Conservation (phyloP, 1,284 basidiomycete species). For the Trichosporon sp. region DNA sequence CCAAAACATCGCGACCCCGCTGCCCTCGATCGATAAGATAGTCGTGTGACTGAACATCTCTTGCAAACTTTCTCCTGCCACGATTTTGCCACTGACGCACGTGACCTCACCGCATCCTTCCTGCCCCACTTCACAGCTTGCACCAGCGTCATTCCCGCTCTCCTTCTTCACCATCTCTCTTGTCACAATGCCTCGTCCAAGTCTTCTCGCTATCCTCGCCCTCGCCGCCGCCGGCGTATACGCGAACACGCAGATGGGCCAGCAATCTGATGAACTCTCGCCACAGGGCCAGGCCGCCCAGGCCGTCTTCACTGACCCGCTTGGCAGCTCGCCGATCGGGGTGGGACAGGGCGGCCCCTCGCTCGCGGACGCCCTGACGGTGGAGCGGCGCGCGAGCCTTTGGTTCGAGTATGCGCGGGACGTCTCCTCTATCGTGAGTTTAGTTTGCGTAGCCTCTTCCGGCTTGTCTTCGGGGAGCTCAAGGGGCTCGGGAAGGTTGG, state of each 20-base stretch:
- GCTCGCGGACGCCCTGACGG: constrained; percentile 49
- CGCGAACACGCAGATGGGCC: constrained; percentile 16
- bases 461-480: too few relatives aligned
- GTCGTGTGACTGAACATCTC: constrained; percentile 1
- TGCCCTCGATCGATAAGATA: constrained; percentile 1
- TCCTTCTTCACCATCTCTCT: background rate
- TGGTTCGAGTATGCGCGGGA: constrained; percentile 55
- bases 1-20: background rate
- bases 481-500: too few relatives aligned
- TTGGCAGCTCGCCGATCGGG: background rate
- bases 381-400: constrained; percentile 45
- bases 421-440: constrained; percentile 43
- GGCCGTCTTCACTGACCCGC: constrained; percentile 3
- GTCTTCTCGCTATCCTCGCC: background rate
- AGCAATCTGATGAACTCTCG: background rate
- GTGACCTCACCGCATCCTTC: background rate
- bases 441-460: too few relatives aligned
- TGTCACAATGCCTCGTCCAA: background rate
- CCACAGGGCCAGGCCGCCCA: constrained; percentile 5
- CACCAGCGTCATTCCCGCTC: background rate
- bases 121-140: background rate
- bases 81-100: constrained; percentile 11
- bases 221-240: background rate
- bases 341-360: constrained; percentile 21
- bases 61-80: constrained; percentile 5